These are phyloP conservation scores for Solanum verrucosum DNA, from an alignment of 257 asterid genomes.

Conservation along the genomic window DNA sequence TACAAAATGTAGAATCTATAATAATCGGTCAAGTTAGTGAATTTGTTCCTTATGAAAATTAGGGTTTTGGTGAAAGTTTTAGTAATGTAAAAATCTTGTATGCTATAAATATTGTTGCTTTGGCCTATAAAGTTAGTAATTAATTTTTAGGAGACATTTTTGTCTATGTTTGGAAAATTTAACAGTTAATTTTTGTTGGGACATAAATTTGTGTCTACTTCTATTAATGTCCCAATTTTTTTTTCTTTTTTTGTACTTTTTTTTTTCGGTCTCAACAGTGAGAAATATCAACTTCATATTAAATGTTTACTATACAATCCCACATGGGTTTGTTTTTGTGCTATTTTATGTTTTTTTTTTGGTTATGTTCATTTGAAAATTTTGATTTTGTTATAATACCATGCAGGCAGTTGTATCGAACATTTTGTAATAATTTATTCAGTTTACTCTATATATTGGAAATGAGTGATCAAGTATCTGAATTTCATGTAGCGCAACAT, in stretches of 20 bases:
- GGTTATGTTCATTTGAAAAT: not conserved
- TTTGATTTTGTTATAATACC: not conserved
- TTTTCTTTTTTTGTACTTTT: not conserved
- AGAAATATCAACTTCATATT: not conserved
- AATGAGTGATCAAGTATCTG: slow-evolving; percentile 34
- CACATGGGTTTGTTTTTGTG: not conserved
- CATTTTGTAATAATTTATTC: not conserved
- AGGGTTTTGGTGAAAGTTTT: not conserved
- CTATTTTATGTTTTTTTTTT: not conserved
- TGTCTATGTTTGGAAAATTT: not conserved
- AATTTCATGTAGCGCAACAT: slow-evolving; percentile 65
- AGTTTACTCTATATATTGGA: slow-evolving; percentile 9
- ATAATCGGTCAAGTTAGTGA: not conserved
- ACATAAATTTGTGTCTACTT: not conserved
- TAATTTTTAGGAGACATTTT: not conserved
- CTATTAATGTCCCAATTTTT: not conserved
- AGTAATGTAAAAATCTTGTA: too few relatives aligned
- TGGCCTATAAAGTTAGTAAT: not conserved
- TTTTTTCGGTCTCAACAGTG: not conserved
- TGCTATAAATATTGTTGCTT: not conserved
- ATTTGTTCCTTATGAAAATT: not conserved
- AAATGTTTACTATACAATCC: not conserved
- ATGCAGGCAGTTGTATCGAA: not conserved
- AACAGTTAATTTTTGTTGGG: not conserved
- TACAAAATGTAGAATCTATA: not conserved